phyloP scores from a whole-genome alignment of 164 flowering plant genomes.

The Stephania japonica region DNA sequence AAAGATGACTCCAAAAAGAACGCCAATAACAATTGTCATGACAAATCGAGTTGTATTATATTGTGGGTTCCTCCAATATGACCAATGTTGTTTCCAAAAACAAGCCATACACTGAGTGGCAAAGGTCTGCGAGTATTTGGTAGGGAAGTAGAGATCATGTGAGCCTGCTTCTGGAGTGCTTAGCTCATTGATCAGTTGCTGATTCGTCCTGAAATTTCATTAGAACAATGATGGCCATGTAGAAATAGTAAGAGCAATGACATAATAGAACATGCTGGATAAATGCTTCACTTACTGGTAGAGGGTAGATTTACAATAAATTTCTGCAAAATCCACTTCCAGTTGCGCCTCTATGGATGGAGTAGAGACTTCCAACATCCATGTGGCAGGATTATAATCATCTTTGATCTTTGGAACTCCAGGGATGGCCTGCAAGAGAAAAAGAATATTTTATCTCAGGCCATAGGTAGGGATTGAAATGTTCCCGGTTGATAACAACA shows the following conservation, averaged over 20 bases:
- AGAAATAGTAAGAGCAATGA: neutral
- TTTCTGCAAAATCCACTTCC: conserved; percentile 48
- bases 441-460: conserved; percentile 1
- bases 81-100: conserved; percentile 82
- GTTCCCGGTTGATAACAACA: neutral
- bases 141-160: conserved; percentile 58
- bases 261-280: neutral
- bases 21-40: conserved; percentile 50
- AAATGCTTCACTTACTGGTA: conserved; percentile 35
- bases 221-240: neutral
- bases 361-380: conserved; percentile 69
- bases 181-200: conserved; percentile 52
- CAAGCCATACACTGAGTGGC: conserved; percentile 72
- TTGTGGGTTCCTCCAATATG: conserved; percentile 81
- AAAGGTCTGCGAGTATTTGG: conserved; percentile 62
- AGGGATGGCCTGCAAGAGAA: conserved; percentile 40
- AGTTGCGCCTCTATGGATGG: conserved; percentile 47
- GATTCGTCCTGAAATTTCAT: conserved; percentile 48
- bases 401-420: conserved; percentile 58
- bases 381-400: conserved; percentile 73
- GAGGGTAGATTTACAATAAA: conserved; percentile 47
- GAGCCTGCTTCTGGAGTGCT: conserved; percentile 59
- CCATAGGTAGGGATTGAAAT: neutral
- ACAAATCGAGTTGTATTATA: conserved; percentile 60
- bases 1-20: conserved; percentile 64